Conservation (phyloP, 257 asterid genomes). For the Echites panduratus region DNA sequence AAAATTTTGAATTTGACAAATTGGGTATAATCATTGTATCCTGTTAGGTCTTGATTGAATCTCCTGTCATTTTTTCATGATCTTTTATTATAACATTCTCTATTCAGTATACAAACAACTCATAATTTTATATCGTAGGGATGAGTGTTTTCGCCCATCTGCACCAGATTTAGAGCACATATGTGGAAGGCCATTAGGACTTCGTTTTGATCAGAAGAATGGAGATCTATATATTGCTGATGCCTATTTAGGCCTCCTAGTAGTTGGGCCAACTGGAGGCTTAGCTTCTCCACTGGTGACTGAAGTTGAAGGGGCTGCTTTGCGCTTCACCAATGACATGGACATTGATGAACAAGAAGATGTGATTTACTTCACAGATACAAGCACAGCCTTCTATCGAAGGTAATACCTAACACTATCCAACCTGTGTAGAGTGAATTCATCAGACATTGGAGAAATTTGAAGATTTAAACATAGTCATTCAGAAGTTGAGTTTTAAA, state of each 20-base stretch:
- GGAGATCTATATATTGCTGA: conserved; percentile 72
- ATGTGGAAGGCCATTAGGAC: conserved; percentile 73
- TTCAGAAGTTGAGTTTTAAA: too few relatives aligned
- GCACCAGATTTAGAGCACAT: conserved; percentile 59
- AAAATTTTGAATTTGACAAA: too few relatives aligned
- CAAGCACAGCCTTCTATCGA: conserved; percentile 49
- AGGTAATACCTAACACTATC: conserved; percentile 30
- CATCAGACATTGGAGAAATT: neutral
- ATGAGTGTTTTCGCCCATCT: conserved; percentile 43
- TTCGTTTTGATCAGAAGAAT: conserved; percentile 42
- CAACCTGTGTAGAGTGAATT: neutral
- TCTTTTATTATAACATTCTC: neutral
- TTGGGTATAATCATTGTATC: too few relatives aligned
- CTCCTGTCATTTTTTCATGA: conserved; percentile 5
- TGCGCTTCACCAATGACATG: conserved; percentile 62
- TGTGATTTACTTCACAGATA: conserved; percentile 58
- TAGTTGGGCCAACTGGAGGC: conserved; percentile 67
- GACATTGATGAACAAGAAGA: conserved; percentile 57
- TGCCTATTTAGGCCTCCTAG: conserved; percentile 65
- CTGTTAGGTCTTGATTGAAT: neutral
- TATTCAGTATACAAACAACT: neutral
- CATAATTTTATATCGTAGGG: conserved; percentile 27
- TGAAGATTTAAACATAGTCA: neutral
- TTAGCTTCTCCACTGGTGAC: conserved; percentile 41
- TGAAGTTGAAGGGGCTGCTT: conserved; percentile 45